Evolutionary conservation across 2,329 filamentous ascomycete genomes (phyloP).

Genomic region (Botryosphaeria dothidea): DNA sequence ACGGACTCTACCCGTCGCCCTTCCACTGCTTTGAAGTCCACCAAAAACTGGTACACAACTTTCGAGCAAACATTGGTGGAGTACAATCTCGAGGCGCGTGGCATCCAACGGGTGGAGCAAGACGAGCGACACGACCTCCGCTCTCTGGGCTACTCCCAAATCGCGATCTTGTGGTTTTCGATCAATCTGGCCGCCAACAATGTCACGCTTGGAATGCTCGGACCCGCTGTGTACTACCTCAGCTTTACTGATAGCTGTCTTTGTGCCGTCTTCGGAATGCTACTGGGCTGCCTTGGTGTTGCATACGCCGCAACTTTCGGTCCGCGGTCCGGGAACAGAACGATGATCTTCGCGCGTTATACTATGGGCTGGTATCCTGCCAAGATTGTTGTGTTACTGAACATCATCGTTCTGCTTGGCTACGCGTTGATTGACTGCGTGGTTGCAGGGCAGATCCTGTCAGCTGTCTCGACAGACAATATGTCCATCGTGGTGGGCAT

Average conservation of each 20-base stretch:
- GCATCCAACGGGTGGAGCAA: slow-evolving; percentile 59
- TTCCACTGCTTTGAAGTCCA: not conserved
- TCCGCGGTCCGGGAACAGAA: slow-evolving; percentile 61
- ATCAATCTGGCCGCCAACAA: slow-evolving; percentile 66
- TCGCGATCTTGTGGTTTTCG: slow-evolving; percentile 61
- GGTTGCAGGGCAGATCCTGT: slow-evolving; percentile 68
- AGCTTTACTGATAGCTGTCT: slow-evolving; percentile 59
- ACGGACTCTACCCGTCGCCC: not conserved
- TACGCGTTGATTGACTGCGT: slow-evolving; percentile 66
- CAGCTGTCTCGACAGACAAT: slow-evolving; percentile 60
- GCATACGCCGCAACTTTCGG: slow-evolving; percentile 65
- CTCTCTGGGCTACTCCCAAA: slow-evolving; percentile 57
- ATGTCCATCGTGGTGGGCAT: slow-evolving; percentile 68
- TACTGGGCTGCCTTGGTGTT: slow-evolving; percentile 56
- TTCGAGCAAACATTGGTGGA: slow-evolving; percentile 46
- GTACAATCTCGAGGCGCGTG: slow-evolving; percentile 61
- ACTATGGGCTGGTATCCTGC: slow-evolving; percentile 67
- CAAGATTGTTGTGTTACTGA: slow-evolving; percentile 63
- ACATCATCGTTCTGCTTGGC: slow-evolving; percentile 63
- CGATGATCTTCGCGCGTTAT: slow-evolving; percentile 63
- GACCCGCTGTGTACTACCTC: slow-evolving; percentile 59
- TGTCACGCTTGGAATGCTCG: slow-evolving; percentile 64
- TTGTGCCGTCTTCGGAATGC: slow-evolving; percentile 58
- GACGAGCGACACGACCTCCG: slow-evolving; percentile 56
- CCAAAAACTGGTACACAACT: slow-evolving; percentile 19